These are phyloP conservation scores for Tolypocladium cylindrosporum DNA, from an alignment of 2,329 filamentous ascomycete species.

Conservation along the genomic window DNA sequence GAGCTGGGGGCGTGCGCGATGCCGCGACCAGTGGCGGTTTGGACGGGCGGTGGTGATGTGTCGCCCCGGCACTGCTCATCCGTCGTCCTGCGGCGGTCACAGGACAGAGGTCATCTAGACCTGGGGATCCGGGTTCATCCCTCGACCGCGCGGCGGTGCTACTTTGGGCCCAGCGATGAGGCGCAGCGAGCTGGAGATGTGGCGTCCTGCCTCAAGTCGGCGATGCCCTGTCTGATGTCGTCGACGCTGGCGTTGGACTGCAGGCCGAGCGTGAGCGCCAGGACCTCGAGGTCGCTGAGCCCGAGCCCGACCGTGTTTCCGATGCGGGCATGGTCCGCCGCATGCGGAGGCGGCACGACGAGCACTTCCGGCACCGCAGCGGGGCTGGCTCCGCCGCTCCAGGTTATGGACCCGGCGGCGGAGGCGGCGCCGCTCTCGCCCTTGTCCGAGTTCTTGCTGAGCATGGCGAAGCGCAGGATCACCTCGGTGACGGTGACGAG, in stretches of 20 bases:
- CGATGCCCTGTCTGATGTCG: slow-evolving; percentile 23
- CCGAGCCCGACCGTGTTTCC: slow-evolving; percentile 4
- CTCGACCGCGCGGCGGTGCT: not conserved
- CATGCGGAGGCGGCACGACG: slow-evolving; percentile 6
- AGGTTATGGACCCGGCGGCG: slow-evolving; percentile 6
- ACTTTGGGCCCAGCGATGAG: not conserved
- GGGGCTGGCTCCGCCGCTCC: slow-evolving; percentile 6
- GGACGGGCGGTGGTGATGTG: not conserved
- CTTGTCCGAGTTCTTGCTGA: slow-evolving; percentile 27
- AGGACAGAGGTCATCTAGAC: not conserved
- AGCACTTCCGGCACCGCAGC: slow-evolving; percentile 9
- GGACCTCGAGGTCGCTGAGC: slow-evolving; percentile 21
- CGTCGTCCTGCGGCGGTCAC: not conserved
- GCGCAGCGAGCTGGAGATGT: not conserved
- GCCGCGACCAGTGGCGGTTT: not conserved
- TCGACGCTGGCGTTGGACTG: slow-evolving; percentile 22
- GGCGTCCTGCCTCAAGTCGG: slow-evolving; percentile 14
- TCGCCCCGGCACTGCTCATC: not conserved
- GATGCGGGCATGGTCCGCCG: not conserved
- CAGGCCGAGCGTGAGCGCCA: slow-evolving; percentile 23
- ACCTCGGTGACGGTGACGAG: slow-evolving; percentile 87
- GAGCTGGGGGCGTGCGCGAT: not conserved
- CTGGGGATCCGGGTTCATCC: not conserved
- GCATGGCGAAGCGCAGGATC: slow-evolving; percentile 70
- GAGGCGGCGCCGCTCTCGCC: slow-evolving; percentile 5